phyloP scores from a whole-genome alignment of 1,139 yeast genomes.

The Magnusiomyces fungicola region DNA sequence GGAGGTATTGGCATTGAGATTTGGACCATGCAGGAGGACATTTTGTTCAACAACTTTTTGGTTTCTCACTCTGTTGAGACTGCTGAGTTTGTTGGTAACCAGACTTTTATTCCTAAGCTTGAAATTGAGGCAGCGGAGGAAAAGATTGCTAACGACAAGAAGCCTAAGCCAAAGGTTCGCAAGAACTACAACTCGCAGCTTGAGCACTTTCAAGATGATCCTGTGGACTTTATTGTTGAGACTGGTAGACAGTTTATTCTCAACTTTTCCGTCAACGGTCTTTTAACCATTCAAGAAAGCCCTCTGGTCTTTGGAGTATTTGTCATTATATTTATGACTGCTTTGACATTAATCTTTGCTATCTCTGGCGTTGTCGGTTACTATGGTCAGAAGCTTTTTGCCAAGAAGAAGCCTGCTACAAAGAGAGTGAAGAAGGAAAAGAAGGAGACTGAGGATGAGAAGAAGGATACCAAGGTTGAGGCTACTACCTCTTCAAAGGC shows the following conservation, averaged over 20 bases:
- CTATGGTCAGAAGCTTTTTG: too few species aligned
- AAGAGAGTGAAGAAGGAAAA: conserved; percentile 13
- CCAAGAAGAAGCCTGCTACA: too few species aligned
- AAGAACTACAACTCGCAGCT: conserved; percentile 18
- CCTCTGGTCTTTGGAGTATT: conserved; percentile 31
- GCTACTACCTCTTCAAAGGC: conserved; percentile 16
- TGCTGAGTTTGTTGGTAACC: conserved; percentile 77
- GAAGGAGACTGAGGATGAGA: conserved; percentile 9
- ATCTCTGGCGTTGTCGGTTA: conserved; percentile 21
- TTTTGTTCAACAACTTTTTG: conserved; percentile 76
- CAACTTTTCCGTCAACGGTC: conserved; percentile 29
- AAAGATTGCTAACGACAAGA: conserved; percentile 32
- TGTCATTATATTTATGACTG: conserved; percentile 20
- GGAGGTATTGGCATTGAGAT: conserved; percentile 85
- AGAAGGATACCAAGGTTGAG: conserved; percentile 7
- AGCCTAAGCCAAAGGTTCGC: conserved; percentile 25
- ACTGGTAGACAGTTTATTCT: conserved; percentile 28
- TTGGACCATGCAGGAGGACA: conserved; percentile 76
- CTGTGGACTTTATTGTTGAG: conserved; percentile 30
- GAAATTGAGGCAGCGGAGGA: conserved; percentile 43
- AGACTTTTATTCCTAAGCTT: conserved; percentile 58
- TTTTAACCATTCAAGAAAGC: conserved; percentile 29
- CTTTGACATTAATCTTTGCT: conserved; percentile 25
- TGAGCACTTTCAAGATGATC: conserved; percentile 32
- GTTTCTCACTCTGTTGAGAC: conserved; percentile 75